Evolutionary conservation across 2,329 filamentous ascomycete genomes (phyloP).

Genomic region (Sclerotinia trifoliorum): DNA sequence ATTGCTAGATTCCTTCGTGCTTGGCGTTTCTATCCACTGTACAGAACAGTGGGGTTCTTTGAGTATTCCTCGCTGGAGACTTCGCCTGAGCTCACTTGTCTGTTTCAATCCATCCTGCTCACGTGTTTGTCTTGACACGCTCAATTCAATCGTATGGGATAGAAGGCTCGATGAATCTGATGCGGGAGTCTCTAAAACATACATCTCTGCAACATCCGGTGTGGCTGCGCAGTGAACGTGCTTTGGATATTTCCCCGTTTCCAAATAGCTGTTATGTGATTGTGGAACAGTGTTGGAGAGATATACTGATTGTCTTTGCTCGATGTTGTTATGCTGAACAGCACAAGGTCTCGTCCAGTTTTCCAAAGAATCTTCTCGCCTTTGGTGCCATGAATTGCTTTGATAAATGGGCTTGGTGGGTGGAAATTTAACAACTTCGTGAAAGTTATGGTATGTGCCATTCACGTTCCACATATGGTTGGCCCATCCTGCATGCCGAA

Average conservation of each 20-base stretch:
- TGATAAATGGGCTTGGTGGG: not conserved
- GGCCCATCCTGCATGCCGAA: not conserved
- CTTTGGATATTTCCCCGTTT: not conserved
- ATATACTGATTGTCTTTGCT: not conserved
- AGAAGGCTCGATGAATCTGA: not conserved
- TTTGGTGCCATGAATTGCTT: not conserved
- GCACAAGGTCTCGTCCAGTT: not conserved
- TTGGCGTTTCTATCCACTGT: not conserved
- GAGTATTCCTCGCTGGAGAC: not conserved
- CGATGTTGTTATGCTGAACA: not conserved
- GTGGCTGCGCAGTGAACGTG: not conserved
- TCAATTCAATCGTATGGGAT: not conserved
- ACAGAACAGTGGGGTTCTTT: not conserved
- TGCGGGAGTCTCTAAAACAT: not conserved
- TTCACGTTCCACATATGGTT: not conserved
- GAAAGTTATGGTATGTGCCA: not conserved
- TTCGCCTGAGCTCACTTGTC: not conserved
- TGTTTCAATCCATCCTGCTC: not conserved
- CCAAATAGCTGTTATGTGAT: no score
- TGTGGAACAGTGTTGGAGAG: not conserved
- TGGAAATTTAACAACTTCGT: not conserved
- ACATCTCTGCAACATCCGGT: not conserved
- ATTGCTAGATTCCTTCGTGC: not conserved
- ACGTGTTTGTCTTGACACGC: not conserved
- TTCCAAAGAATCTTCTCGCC: not conserved